Evolutionary conservation across 352 stramenopile genomes (phyloP).

Genomic region (Peronospora belbahrii): DNA sequence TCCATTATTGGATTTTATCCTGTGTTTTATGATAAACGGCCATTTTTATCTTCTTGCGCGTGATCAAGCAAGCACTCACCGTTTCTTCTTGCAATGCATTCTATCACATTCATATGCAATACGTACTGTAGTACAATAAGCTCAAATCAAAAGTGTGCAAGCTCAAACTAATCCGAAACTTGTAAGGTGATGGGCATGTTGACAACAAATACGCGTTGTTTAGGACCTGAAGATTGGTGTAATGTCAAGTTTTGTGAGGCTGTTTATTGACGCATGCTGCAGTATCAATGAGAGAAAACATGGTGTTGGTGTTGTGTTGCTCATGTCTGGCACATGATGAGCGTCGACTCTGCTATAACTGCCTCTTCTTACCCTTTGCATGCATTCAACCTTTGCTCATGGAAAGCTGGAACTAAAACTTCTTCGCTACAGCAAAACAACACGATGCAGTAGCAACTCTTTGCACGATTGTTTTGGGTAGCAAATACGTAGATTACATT

Average conservation of each 20-base stretch:
- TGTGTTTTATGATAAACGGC: too few relatives aligned
- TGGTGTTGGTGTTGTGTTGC: neutral
- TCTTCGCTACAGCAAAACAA: slow-evolving; percentile 53
- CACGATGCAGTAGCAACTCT: slow-evolving; percentile 45
- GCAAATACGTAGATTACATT: slow-evolving; percentile 28
- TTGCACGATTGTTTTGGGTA: slow-evolving; percentile 36
- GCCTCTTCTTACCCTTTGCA: slow-evolving; percentile 27
- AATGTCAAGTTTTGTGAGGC: slow-evolving; percentile 43
- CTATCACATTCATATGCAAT: slow-evolving; percentile 34
- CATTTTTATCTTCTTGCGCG: too few relatives aligned
- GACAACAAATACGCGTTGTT: slow-evolving; percentile 49
- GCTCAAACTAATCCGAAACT: too few relatives aligned
- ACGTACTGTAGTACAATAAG: slow-evolving; percentile 41
- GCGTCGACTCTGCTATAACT: neutral
- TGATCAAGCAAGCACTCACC: too few relatives aligned
- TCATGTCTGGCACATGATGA: neutral
- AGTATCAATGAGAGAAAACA: slow-evolving; percentile 34
- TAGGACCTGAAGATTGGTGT: slow-evolving; percentile 21
- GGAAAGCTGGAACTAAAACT: slow-evolving; percentile 39
- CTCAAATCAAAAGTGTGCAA: slow-evolving; percentile 34
- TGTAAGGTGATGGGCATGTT: too few relatives aligned
- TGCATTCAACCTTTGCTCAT: slow-evolving; percentile 41
- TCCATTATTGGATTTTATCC: too few relatives aligned
- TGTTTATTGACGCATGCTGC: slow-evolving; percentile 73
- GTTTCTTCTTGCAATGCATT: slow-evolving; percentile 15